A percentile compares a stretch with the other conserved stretches of the same genome.
phyloP scores from a whole-genome alignment of 495 filamentous ascomycete species.

The Hypoxylon subgilvum region DNA sequence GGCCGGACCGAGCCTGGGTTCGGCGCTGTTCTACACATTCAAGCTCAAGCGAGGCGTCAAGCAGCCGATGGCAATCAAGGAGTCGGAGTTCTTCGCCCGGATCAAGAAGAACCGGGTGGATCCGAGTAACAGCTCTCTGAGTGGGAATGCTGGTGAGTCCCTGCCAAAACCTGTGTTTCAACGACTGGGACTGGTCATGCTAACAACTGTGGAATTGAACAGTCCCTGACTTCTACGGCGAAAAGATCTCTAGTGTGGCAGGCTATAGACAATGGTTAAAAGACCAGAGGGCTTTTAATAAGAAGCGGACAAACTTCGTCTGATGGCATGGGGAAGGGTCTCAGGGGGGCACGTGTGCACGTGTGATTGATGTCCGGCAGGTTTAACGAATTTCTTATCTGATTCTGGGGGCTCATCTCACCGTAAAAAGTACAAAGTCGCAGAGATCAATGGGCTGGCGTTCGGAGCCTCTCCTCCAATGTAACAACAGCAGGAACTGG shows the following conservation, averaged over 20 bases:
- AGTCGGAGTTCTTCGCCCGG: conserved; percentile 85
- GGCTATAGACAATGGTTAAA: conserved; percentile 95
- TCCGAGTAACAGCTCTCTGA: conserved; percentile 63
- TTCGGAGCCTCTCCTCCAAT: conserved; percentile 42
- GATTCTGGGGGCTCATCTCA: conserved; percentile 11
- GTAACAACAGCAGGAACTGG: conserved; percentile 40
- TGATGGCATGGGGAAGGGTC: conserved; percentile 22
- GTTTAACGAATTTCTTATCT: conserved; percentile 13
- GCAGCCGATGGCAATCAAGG: conserved; percentile 75
- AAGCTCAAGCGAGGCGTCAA: conserved; percentile 71
- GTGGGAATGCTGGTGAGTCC: conserved; percentile 62
- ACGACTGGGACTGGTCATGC: neutral
- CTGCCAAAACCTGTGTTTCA: neutral
- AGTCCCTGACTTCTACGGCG: conserved; percentile 77
- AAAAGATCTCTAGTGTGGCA: conserved; percentile 92
- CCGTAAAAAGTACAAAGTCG: conserved; percentile 23
- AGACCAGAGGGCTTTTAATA: conserved; percentile 96
- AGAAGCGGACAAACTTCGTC: conserved; percentile 74
- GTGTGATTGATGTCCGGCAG: conserved; percentile 2
- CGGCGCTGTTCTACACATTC: conserved; percentile 71
- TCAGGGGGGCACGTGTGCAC: neutral
- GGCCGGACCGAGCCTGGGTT: conserved; percentile 78
- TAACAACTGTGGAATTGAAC: conserved; percentile 9
- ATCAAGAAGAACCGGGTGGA: conserved; percentile 91
- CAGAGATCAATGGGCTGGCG: conserved; percentile 35